Evolutionary conservation across 768 basidiomycete genomes (phyloP).

Genomic region (Rickenella mellea): DNA sequence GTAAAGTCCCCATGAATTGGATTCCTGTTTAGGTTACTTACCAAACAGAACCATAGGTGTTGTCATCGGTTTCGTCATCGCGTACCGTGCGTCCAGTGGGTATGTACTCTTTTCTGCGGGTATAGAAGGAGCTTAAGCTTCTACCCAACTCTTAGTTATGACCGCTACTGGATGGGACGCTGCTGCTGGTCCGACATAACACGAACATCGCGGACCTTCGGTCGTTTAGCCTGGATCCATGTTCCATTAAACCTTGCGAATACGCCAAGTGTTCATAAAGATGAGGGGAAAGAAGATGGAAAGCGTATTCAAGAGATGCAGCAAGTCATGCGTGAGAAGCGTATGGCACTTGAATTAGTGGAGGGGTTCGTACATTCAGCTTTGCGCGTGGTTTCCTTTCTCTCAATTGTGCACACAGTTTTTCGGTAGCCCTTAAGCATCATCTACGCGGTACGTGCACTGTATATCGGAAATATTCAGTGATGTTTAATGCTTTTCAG

Average conservation of each 20-base stretch:
- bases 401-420: slow-evolving; percentile 23
- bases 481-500: slow-evolving; percentile 15
- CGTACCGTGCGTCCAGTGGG: slow-evolving; percentile 55
- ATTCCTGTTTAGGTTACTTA: neutral
- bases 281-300: neutral
- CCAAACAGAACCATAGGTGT: slow-evolving; percentile 33
- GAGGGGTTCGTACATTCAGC: slow-evolving; percentile 33
- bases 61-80: slow-evolving; percentile 47
- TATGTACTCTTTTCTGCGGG: slow-evolving; percentile 15
- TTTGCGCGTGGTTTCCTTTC: neutral
- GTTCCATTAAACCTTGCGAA: slow-evolving; percentile 28
- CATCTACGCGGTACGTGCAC: slow-evolving; percentile 39
- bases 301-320: slow-evolving; percentile 27
- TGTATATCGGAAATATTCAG: neutral
- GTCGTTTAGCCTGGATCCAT: slow-evolving; percentile 54
- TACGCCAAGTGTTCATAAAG: too few relatives aligned
- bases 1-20: slow-evolving; percentile 20
- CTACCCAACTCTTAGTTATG: slow-evolving; percentile 30
- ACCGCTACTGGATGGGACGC: slow-evolving; percentile 53
- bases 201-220: slow-evolving; percentile 35
- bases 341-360: slow-evolving; percentile 46
- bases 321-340: slow-evolving; percentile 53
- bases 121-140: neutral
- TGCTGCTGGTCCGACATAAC: slow-evolving; percentile 50
- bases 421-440: slow-evolving; percentile 49